These are phyloP conservation scores for Candida qinlingensis DNA, from an alignment of 805 yeast genomes.

Conservation along the genomic window DNA sequence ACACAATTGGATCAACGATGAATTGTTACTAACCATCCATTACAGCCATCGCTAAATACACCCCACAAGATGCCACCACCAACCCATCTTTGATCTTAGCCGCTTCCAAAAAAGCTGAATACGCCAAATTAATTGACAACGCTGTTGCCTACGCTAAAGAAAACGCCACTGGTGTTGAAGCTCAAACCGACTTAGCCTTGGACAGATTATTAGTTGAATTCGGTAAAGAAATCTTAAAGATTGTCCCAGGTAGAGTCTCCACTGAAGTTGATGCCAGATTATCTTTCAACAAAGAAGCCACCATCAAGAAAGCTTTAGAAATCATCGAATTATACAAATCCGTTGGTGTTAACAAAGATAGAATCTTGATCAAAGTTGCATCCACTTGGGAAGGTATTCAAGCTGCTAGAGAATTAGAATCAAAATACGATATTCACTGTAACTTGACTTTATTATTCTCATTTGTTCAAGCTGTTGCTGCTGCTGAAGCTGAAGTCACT, in stretches of 20 bases:
- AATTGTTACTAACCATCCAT: conserved; percentile 1
- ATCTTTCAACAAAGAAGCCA: conserved; percentile 91
- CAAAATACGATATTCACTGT: conserved; percentile 85
- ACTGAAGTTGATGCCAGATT: conserved; percentile 99
- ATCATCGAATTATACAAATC: conserved; percentile 83
- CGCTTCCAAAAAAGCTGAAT: conserved; percentile 86
- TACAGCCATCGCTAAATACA: conserved; percentile 82
- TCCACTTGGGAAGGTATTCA: conserved; percentile 99
- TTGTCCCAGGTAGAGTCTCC: conserved; percentile 98
- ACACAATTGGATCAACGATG: background rate
- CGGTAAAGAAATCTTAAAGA: conserved; percentile 86
- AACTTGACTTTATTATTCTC: conserved; percentile 95
- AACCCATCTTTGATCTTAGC: conserved; percentile 97
- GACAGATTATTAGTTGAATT: conserved; percentile 93
- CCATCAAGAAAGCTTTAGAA: conserved; percentile 89
- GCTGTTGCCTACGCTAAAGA: conserved; percentile 84
- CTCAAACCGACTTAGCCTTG: conserved; percentile 75
- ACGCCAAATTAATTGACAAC: conserved; percentile 82
- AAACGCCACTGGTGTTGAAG: conserved; percentile 52
- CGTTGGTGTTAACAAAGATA: conserved; percentile 80
- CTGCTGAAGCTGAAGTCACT: conserved; percentile 96
- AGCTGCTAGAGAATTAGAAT: conserved; percentile 94
- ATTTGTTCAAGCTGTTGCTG: conserved; percentile 95
- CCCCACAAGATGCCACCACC: conserved; percentile 99
- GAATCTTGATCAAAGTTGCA: conserved; percentile 93